Evolutionary conservation across 768 basidiomycete species (phyloP), one percentile per base, ranked within the genome.

Genomic region (Ramaria rubella): DNA sequence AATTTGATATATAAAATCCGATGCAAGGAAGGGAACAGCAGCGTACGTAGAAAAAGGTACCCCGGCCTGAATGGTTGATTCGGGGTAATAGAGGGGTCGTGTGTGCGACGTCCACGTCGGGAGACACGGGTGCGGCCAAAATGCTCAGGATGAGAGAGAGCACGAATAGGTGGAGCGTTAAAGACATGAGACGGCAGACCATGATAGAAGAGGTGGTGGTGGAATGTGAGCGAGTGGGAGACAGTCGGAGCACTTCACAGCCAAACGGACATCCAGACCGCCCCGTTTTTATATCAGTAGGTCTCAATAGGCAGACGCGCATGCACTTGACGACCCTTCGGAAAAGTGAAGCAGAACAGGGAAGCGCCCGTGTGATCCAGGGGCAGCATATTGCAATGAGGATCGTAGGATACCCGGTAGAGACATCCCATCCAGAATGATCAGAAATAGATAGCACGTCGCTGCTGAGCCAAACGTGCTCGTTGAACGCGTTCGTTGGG

Each of bases 1-100:
- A 19, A 38, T 21, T 17, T 58, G 57, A 60, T 63, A 34, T 17
- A 49, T 48, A 42, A 19, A 31, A 26, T 54, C 23, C 12, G 45
- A 45, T 48, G 46, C 44, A 55, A 31, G 40, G 40, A 36, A 42
- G 15, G 53, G 53, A n/a, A n/a, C 55, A 43, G 59, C 23, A 6
- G 31, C 27, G 14, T 27, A 72, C 81, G 60, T 66, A 87, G 17
- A 51, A 51, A 30, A 7, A 51, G 14, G 49, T 51, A 26, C 49
- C 87, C 60, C 73, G 71, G 40, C 87, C 87, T 6, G 61, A 64
- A 62, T 77, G 82, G 0, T 79, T 77, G 40, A 71, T 61, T 52
- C 86, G 77, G 67, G 77, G 81, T 58, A 77, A 75, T 33, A 83
- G 72, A 26, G 69, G 62, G 29, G 62, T 55, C 12, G 57, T 8